Base-by-base conservation (phyloP, 1,139 yeast genomes). In the Geotrichum restrictum region DNA sequence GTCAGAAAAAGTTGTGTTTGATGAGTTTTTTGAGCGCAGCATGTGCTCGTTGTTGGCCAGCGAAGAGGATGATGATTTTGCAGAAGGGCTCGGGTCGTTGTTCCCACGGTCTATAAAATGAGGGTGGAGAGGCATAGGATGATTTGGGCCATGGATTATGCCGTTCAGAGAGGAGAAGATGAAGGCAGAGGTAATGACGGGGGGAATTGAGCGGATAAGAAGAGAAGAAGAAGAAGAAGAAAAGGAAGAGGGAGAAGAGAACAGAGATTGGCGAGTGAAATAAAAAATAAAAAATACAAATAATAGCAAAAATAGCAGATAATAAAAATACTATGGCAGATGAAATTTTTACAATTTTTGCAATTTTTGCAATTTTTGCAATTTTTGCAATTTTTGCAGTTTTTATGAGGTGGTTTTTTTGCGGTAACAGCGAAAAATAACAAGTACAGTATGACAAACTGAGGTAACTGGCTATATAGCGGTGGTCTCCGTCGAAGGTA, bases 1-100 rank as follows among this genome's bases (percentile, higher is more conserved):
- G 27, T 44, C 47, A 16, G 47, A 44, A 13, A 44, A 44, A 33
- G 38, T 34, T 7, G 47, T 18, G 40, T 19, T 44, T 24, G 29
- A 24, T 6, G 47, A 44, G 39, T 33, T 44, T 33, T 22, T 44
- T 10, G 19, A 8, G 4, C 16, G 22, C 21, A 18, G 24, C 6
- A 11, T 34, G 24, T 32, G 47, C 6, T 33, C 31, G 27, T 33
- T 32, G 22, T 18, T 22, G 32, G 37, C 44, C 16, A 22, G 32
- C 22, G 32, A 33, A n/a, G 38, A 31, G 39, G 16, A n/a, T 13
- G 31, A 44, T 32, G 47, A 24, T 22, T 40, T 40, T 3, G 44
- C 44, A 24, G 44, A 40, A 31, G 31, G 24, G 14, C 32, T 21
- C 13, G 44, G 44, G 32, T 13, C 14, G 32, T 13, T 22, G 32